Base-by-base conservation (phyloP, 2,329 filamentous ascomycete species). In the Penicillium italicum region DNA sequence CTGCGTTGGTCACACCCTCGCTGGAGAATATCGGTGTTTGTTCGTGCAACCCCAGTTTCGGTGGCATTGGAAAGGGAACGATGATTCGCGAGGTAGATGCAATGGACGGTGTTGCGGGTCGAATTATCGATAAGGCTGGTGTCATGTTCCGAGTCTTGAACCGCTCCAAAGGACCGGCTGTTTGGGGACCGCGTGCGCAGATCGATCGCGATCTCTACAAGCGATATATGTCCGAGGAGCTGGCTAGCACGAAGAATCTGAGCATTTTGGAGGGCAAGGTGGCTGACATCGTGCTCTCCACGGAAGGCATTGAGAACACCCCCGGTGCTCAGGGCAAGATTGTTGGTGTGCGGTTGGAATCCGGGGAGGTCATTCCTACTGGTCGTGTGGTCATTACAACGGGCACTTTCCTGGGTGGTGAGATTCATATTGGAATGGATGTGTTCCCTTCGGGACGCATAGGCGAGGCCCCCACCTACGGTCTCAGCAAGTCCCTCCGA, bases 41-140 rank as follows among this genome's bases (percentile, higher is more conserved):
- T 77, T 97, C 92, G 34, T 97, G 93, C 77, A 97, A 97, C 72
- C 93, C 93, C 1, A 96, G 91, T 61, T 96, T 99, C 69, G 94
- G 94, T 37, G 94, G 94, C n/a, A 97, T 99, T 65, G 94, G 94
- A 42, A 99, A 99, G 72, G 94, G 94, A 16, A 97, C 90, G 10
- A 97, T 99, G 79, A 79, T 99, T 48, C 87, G 93, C 40, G 94
- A 99, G 74, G 87, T 99, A 31, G 94, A 99, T 77, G 94, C 94
- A 0, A 80, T 99, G 57, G 94, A 97, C 69, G 94, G 94, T 0
- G 79, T 99, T 20, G 88, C 91, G 0, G 92, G 91, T 0, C 84
- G 90, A 34, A 87, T 97, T 22, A 91, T 96, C 56, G 94, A 99
- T 76, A 93, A 94, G 72, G 89, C 94, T 3, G 94, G 91, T 6